Evolutionary conservation across 2,329 filamentous ascomycete genomes (phyloP), one percentile per base, ranked within the genome.

Genomic region (Aspergillus sergii): DNA sequence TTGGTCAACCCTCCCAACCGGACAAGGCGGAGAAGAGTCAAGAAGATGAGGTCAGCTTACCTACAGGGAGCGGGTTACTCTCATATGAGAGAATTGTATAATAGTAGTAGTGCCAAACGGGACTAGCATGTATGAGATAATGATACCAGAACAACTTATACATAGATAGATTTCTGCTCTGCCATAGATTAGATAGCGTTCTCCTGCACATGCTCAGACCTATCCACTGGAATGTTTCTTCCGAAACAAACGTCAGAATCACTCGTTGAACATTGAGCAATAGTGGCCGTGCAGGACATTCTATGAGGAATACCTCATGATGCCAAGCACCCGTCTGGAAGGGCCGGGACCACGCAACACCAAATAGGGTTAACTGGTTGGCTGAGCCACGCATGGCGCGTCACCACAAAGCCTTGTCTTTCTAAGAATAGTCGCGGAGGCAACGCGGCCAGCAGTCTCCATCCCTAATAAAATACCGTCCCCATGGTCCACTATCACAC

Each of bases 1-100:
- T 30, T 74, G 57, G 59, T 75, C 23, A 72, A 74, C 61, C 71
- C 72, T 30, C 64, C 64, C 5, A 63, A 59, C 46, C 61, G 63
- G 14, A 60, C 51, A 14, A 21, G 30, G n/a, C 30, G 32, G 51
- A 55, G 28, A 32, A 21, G 48, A 16, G 7, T 51, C 3, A 51
- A 51, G 19, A 55, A 39, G 32, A 39, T 32, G 51, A 54, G 32
- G n/a, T 39, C 32, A 23, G 26, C 48, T 32, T 51, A 51, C 28
- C 48, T 51, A 11, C 48, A 51, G 9, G 12, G 14, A 30, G 19
- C 16, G 10, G 28, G 28, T 5, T 32, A 26, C 3, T 51, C 48
- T 32, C 26, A 9, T 6, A 51, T 32, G 16, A 51, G 30, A 51
- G 51, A 55, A 26, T 11, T 55, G 51, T 55, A 55, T 26, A 55